Conservation (phyloP, 1,284 basidiomycete species). For the Fomitopsis schrenkii region DNA sequence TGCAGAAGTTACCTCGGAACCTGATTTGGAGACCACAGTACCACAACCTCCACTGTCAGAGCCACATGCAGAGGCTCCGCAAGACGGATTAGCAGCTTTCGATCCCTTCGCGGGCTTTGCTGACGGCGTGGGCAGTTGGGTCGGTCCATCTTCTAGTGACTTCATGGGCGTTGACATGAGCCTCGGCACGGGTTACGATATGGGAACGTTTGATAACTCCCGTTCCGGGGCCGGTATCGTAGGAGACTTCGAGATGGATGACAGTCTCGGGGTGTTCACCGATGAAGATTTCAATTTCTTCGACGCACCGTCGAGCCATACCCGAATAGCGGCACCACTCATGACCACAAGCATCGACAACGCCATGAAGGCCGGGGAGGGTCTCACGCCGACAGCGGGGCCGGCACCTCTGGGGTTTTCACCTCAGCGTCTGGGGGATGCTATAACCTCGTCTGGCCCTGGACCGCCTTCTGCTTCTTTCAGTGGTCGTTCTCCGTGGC, state of each 20-base stretch:
- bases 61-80: background rate
- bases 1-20: background rate
- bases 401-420: constrained; percentile 26
- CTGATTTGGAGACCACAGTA: background rate
- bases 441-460: constrained; percentile 22
- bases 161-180: constrained; percentile 41
- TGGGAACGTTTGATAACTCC: constrained; percentile 32
- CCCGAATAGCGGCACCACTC: constrained; percentile 5
- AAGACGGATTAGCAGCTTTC: constrained; percentile 4
- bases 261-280: constrained; percentile 51
- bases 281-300: constrained; percentile 81
- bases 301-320: constrained; percentile 34
- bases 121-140: constrained; percentile 24
- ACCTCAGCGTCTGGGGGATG: constrained; percentile 27
- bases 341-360: constrained; percentile 6
- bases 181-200: constrained; percentile 39
- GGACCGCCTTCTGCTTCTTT: constrained; percentile 20
- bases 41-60: background rate
- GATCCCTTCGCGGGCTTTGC: constrained; percentile 22
- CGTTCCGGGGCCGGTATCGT: constrained; percentile 26
- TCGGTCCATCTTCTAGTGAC: constrained; percentile 36
- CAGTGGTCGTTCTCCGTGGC: constrained; percentile 27
- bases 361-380: constrained; percentile 8
- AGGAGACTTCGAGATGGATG: constrained; percentile 50
- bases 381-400: constrained; percentile 21